Evolutionary conservation across 768 basidiomycete species (phyloP), one percentile per base, ranked within the genome.

Genomic region (Mycena amicta): DNA sequence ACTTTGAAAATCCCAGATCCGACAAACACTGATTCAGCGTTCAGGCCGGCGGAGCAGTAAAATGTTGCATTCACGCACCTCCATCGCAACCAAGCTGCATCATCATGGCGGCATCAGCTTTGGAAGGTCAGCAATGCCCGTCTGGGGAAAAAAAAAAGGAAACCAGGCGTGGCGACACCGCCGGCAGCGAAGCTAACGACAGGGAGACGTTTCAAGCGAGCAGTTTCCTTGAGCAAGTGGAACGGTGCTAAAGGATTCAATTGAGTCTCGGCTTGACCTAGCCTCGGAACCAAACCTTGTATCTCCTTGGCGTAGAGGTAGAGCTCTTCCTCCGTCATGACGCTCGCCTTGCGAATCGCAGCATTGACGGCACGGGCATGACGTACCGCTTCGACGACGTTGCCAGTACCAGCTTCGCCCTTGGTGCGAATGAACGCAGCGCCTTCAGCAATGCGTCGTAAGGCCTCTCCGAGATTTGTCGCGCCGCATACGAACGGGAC

Each of bases 371-470:
- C 77, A 37, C 97, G 88, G 61, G 88, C 84, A 77, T 99, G 96
- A 59, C 93, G 87, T 54, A 98, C 97, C 43, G 97, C 97, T 73
- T 94, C 92, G 56, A 93, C 90, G 49, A 93, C 89, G 69, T 94
- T 94, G 40, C 92, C 92, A 0, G 92, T 93, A 20, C 92, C 92
- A 18, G 89, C 89, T 72, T 92, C 90, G 54, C 94, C 96, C 76
- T 98, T 99, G 57, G 96, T 98, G 65, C 97, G 93, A 75, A 99
- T 95, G 83, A 98, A 95, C 0, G 97, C 93, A 1, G 96, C 96
- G 46, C 97, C 97, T 73, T 99, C 97, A 23, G 92, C 92, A 67
- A 99, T 97, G 61, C 97, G 87, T 39, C 97, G 88, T 4, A 99
- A 82, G 3, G 97, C 97, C 74, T 98, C 95, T 53, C 97, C 97